phyloP scores from a whole-genome alignment of 1,284 basidiomycete genomes.

The Spongispora temasekensis region DNA sequence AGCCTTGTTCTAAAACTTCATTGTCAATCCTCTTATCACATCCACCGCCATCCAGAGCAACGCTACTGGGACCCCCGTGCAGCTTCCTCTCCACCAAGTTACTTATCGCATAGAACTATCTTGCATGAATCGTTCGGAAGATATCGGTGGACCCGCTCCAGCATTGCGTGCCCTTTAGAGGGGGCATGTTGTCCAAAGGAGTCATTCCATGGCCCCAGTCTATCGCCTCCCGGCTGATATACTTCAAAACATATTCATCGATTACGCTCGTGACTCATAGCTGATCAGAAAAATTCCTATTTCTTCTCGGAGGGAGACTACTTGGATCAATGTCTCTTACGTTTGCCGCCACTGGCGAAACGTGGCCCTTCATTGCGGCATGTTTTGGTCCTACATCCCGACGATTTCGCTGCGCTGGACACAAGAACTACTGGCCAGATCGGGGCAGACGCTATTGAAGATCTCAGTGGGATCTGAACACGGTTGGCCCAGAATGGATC shows the following conservation, averaged over 20 bases:
- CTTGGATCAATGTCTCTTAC: conserved; percentile 28
- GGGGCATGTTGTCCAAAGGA: no score
- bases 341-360: conserved; percentile 39
- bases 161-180: no score
- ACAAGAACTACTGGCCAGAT: conserved; percentile 36
- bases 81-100: no score
- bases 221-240: neutral
- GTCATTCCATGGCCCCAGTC: no score
- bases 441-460: conserved; percentile 32
- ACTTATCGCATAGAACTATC: no score
- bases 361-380: conserved; percentile 32
- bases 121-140: no score
- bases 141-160: no score
- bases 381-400: conserved; percentile 34
- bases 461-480: conserved; percentile 12
- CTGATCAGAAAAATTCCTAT: neutral
- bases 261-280: neutral
- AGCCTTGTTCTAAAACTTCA: no score
- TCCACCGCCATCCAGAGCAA: no score
- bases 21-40: no score
- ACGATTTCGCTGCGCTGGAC: conserved; percentile 26
- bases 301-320: neutral
- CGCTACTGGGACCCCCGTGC: no score
- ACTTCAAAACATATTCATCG: neutral
- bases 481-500: no score